phyloP scores from a whole-genome alignment of 352 stramenopile species.

The Pythium monospermum region DNA sequence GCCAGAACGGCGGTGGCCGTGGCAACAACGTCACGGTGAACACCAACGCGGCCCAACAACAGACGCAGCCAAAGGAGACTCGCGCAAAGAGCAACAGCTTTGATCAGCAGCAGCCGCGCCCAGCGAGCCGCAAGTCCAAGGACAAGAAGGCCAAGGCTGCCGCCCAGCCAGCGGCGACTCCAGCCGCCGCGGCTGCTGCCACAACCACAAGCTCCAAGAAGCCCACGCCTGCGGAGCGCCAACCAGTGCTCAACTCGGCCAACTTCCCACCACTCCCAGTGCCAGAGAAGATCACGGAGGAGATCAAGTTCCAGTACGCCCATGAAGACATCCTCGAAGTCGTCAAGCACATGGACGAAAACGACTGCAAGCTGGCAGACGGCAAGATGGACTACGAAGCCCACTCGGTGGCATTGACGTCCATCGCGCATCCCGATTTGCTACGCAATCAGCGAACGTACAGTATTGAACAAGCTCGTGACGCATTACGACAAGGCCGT shows the following conservation, averaged over 20 bases:
- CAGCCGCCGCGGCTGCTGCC: conserved; percentile 3
- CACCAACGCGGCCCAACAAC: no score
- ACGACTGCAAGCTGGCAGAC: conserved; percentile 62
- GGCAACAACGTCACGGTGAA: conserved; percentile 19
- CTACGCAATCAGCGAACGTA: conserved; percentile 89
- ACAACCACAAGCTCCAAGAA: conserved; percentile 30
- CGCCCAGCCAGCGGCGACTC: conserved; percentile 25
- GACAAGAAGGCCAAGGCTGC: conserved; percentile 47
- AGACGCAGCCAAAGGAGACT: conserved; percentile 40
- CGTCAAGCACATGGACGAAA: conserved; percentile 89
- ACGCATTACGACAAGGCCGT: conserved; percentile 85
- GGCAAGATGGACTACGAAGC: conserved; percentile 82
- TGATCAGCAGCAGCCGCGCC: conserved; percentile 33
- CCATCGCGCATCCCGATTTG: conserved; percentile 79
- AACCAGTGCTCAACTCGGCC: conserved; percentile 73
- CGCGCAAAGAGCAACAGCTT: conserved; percentile 53
- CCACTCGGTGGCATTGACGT: conserved; percentile 71
- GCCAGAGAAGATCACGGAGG: conserved; percentile 31
- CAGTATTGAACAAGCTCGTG: conserved; percentile 89
- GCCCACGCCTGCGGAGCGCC: conserved; percentile 32
- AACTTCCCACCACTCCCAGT: conserved; percentile 81
- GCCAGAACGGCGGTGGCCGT: conserved; percentile 23
- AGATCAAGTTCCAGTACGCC: conserved; percentile 69
- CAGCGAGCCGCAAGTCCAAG: conserved; percentile 52
- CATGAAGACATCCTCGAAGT: conserved; percentile 91